A percentile compares a stretch with the other conserved stretches of the same genome.
These are phyloP conservation scores for Cryphonectria carpinicola DNA, from an alignment of 2,329 filamentous ascomycete species.

Conservation along the genomic window DNA sequence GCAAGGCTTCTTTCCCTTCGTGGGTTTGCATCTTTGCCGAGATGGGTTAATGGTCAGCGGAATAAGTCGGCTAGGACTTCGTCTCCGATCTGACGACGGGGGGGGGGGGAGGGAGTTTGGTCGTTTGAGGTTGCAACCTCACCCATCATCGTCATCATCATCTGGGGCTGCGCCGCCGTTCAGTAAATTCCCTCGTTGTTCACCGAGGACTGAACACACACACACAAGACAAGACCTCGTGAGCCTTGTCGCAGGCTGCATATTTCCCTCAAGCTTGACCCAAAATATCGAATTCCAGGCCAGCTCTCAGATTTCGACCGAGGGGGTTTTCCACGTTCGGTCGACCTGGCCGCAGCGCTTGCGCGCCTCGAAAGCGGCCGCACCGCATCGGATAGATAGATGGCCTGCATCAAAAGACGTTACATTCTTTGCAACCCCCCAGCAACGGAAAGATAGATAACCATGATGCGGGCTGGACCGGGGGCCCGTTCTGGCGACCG, in stretches of 20 bases:
- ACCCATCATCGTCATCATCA: neutral
- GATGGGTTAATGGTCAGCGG: neutral
- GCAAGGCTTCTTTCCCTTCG: neutral
- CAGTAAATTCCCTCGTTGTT: neutral
- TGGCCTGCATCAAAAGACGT: neutral
- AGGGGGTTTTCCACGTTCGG: neutral
- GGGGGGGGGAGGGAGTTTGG: neutral
- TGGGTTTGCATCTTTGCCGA: neutral
- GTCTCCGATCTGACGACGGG: slow-evolving; percentile 3
- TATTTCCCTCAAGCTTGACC: neutral
- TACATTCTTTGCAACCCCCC: neutral
- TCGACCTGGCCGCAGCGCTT: neutral
- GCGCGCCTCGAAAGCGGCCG: neutral
- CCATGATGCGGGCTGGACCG: neutral
- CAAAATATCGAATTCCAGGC: neutral
- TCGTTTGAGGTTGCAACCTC: neutral
- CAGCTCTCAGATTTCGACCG: neutral
- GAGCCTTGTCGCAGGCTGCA: neutral
- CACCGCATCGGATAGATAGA: neutral
- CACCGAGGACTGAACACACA: neutral
- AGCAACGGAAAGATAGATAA: neutral
- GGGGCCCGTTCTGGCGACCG: neutral
- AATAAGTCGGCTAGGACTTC: neutral
- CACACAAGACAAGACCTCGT: neutral
- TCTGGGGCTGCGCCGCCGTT: neutral